Conservation (phyloP, 164 flowering plant genomes). For the Vitis vinifera region ASM3070453v1 NC_081822.1:12923001-12923500, state of each 20-base stretch:
- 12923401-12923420: no score
- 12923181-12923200: slow-evolving; percentile 34
- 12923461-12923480: no score
- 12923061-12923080: slow-evolving; percentile 43
- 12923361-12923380: no score
- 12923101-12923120: slow-evolving; percentile 63
- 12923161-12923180: slow-evolving; percentile 56
- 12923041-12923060: slow-evolving; percentile 43
- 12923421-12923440: no score
- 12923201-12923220: slow-evolving; percentile 30
- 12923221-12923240: slow-evolving; percentile 31
- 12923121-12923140: slow-evolving; percentile 42
- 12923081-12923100: slow-evolving; percentile 48
- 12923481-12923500: no score
- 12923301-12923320: slow-evolving; percentile 3
- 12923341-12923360: no score
- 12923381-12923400: no score
- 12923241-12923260: slow-evolving; percentile 35
- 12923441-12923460: no score
- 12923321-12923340: slow-evolving; percentile 10
- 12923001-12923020: slow-evolving; percentile 47
- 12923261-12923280: slow-evolving; percentile 27
- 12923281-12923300: slow-evolving; percentile 12
- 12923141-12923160: slow-evolving; percentile 27
- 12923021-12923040: slow-evolving; percentile 39